Percentiles rank a stretch among this genome's conserved stretches.
Conservation (phyloP, 139 green algal genomes). For the Chlamydomonas incerta region DNA sequence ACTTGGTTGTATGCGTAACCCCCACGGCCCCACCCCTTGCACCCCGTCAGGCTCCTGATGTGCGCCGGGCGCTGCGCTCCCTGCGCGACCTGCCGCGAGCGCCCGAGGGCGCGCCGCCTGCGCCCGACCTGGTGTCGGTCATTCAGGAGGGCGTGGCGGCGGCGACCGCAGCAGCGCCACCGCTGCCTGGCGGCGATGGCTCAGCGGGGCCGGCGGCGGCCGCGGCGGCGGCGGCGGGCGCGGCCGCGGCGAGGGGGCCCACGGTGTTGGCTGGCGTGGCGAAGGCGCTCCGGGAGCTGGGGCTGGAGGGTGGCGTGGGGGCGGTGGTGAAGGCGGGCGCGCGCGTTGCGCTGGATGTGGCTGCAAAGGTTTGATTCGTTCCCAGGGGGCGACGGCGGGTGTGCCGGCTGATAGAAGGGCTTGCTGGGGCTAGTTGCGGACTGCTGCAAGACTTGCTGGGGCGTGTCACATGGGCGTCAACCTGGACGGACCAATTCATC, state of each 20-base stretch:
- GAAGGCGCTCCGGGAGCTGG: constrained; percentile 11
- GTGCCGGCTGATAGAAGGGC: too few relatives aligned
- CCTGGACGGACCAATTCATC: too few relatives aligned
- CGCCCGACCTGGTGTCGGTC: constrained; percentile 51
- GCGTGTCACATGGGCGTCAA: too few relatives aligned
- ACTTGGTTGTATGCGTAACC: too few relatives aligned
- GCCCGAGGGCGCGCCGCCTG: constrained; percentile 48
- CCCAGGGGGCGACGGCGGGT: too few relatives aligned
- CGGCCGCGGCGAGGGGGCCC: neutral
- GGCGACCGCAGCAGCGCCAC: neutral
- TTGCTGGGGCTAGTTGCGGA: too few relatives aligned
- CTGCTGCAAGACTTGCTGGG: too few relatives aligned
- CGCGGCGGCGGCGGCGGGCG: too few relatives aligned
- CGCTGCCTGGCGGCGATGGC: neutral
- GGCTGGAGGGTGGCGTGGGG: constrained; percentile 40
- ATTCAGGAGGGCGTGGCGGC: constrained; percentile 17
- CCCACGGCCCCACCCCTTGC: neutral
- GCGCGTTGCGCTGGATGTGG: constrained; percentile 26
- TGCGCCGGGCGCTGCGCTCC: constrained; percentile 56
- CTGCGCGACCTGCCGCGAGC: constrained; percentile 66
- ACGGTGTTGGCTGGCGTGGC: neutral
- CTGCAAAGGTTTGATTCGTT: constrained; percentile 32
- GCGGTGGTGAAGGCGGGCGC: constrained; percentile 52
- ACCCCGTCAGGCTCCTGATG: constrained; percentile 8
- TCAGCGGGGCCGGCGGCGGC: neutral